Percentiles rank a stretch among this genome's conserved stretches.
These are phyloP conservation scores for Nemania serpens DNA, from an alignment of 2,329 filamentous ascomycete genomes.

Conservation along the genomic window DNA sequence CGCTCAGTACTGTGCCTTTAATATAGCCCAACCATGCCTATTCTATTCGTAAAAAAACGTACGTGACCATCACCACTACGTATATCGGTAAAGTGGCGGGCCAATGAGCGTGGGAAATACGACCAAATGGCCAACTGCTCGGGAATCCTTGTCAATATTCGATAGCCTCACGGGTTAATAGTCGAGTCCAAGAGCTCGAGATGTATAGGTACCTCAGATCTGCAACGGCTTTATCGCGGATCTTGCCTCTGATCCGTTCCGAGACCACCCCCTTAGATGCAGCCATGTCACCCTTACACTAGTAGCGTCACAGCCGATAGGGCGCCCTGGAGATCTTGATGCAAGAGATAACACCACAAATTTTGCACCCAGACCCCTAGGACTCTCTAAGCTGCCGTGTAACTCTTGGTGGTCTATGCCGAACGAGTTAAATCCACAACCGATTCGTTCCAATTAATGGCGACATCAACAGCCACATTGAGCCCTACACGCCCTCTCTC, in stretches of 20 bases:
- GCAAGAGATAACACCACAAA: conserved; percentile 24
- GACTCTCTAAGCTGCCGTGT: conserved; percentile 29
- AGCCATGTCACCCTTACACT: conserved; percentile 26
- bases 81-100: conserved; percentile 15
- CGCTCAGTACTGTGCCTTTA: conserved; percentile 31
- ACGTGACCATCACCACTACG: conserved; percentile 10
- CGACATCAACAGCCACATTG: conserved; percentile 18
- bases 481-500: conserved; percentile 24
- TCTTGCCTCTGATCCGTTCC: conserved; percentile 35
- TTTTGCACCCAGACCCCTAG: conserved; percentile 21
- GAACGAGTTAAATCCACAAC: conserved; percentile 12
- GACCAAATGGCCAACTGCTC: conserved; percentile 15
- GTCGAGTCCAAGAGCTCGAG: conserved; percentile 23
- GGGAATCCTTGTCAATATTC: conserved; percentile 29
- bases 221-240: conserved; percentile 36
- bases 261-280: conserved; percentile 23
- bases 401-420: conserved; percentile 28
- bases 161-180: conserved; percentile 27
- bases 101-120: conserved; percentile 21
- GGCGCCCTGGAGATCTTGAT: conserved; percentile 23
- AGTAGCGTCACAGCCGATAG: conserved; percentile 2
- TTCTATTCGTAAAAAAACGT: conserved; percentile 18
- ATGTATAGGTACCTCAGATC: conserved; percentile 41
- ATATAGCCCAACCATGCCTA: conserved; percentile 33
- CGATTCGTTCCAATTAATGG: conserved; percentile 30